phyloP scores from a whole-genome alignment of 148 eudicot species.

The Dysphania ambrosioides region DNA sequence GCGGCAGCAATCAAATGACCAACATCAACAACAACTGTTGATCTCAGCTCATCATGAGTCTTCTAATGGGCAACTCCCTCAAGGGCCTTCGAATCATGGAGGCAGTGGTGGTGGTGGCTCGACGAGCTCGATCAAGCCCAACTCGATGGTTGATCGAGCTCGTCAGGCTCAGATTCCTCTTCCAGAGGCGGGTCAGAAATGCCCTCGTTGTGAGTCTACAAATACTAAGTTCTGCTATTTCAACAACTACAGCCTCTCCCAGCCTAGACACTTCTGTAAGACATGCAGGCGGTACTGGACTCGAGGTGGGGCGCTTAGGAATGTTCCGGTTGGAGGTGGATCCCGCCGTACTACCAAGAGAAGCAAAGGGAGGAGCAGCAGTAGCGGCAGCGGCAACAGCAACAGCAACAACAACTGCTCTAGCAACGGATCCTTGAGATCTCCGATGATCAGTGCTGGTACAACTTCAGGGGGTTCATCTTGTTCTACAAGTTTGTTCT shows the following conservation, averaged over 20 bases:
- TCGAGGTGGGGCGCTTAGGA: slow-evolving; percentile 24
- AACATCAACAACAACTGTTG: not conserved
- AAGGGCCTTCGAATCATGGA: slow-evolving; percentile 4
- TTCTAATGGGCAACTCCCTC: not conserved
- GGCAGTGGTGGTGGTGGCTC: not conserved
- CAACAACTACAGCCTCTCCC: slow-evolving; percentile 26
- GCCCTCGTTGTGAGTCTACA: slow-evolving; percentile 25
- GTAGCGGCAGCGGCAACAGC: not conserved
- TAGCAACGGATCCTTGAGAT: not conserved
- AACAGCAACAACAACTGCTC: not conserved
- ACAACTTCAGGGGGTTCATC: not conserved
- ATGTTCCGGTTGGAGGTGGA: slow-evolving; percentile 25
- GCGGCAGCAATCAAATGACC: slow-evolving; percentile 18
- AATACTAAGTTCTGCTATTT: slow-evolving; percentile 26
- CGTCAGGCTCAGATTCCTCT: slow-evolving; percentile 27
- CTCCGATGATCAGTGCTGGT: not conserved
- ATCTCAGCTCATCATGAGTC: slow-evolving; percentile 4
- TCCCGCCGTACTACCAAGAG: slow-evolving; percentile 22
- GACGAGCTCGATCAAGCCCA: slow-evolving; percentile 18
- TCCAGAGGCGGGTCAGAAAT: slow-evolving; percentile 24
- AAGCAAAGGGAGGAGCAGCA: slow-evolving; percentile 12
- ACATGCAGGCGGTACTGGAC: slow-evolving; percentile 25
- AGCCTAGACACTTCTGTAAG: slow-evolving; percentile 27
- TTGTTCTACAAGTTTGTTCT: slow-evolving; percentile 18
- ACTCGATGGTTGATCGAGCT: slow-evolving; percentile 30